Conservation (phyloP, 208 protist genomes). For the Leishmania turanica region DNA sequence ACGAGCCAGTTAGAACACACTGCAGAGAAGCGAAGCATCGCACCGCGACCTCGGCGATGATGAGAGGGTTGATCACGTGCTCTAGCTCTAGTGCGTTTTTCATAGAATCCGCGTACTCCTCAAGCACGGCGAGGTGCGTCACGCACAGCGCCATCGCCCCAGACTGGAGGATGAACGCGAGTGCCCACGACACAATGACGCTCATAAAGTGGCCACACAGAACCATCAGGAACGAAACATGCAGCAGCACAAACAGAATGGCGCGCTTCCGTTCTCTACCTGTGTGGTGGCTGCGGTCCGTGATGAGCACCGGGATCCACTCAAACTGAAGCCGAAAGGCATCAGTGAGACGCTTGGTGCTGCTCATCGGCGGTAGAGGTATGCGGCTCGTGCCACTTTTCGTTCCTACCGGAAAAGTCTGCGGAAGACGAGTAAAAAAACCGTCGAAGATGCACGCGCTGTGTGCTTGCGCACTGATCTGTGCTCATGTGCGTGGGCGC, state of each 20-base stretch:
- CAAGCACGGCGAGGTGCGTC: constrained; percentile 41
- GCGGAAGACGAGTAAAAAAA: neutral
- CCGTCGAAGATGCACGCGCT: neutral
- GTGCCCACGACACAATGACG: constrained; percentile 37
- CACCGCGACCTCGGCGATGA: constrained; percentile 53
- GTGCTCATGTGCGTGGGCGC: neutral
- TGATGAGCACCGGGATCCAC: constrained; percentile 67
- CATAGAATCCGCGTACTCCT: constrained; percentile 57
- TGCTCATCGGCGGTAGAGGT: neutral
- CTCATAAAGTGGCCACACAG: constrained; percentile 41
- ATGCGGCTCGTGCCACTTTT: neutral
- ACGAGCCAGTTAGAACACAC: constrained; percentile 38
- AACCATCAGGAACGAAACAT: constrained; percentile 52
- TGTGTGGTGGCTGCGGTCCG: constrained; percentile 40
- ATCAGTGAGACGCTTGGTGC: constrained; percentile 29
- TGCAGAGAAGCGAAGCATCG: constrained; percentile 61
- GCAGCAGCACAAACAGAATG: constrained; percentile 57
- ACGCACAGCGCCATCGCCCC: constrained; percentile 43
- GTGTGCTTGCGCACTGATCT: neutral
- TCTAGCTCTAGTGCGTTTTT: constrained; percentile 68
- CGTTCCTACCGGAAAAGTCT: neutral
- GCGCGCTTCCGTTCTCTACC: constrained; percentile 36
- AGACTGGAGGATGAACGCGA: constrained; percentile 63
- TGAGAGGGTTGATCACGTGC: constrained; percentile 50
- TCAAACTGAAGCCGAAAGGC: constrained; percentile 68